Percentiles rank a stretch among this genome's conserved stretches.
phyloP scores from a whole-genome alignment of 441 rosid species.

The Bruguiera hainesii region DNA sequence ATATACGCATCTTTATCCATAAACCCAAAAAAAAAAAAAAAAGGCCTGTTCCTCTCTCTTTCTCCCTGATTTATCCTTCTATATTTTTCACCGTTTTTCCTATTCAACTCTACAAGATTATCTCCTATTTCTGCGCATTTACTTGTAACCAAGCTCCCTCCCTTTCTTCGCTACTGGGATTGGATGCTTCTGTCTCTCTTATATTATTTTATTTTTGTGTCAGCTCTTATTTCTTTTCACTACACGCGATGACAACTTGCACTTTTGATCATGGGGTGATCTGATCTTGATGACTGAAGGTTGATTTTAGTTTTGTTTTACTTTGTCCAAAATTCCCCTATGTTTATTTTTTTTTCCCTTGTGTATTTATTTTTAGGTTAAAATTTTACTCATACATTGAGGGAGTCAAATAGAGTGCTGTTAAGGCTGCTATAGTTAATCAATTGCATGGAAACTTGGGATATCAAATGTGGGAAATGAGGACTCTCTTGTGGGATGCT shows the following conservation, averaged over 20 bases:
- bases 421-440: not conserved
- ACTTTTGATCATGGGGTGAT: no score
- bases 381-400: not conserved
- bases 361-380: not conserved
- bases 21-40: no score
- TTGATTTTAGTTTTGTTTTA: not conserved
- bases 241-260: not conserved
- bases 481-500: no score
- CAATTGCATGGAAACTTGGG: no score
- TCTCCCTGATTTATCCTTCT: not conserved
- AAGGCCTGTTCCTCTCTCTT: constrained; percentile 10
- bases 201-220: not conserved
- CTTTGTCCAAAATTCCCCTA: not conserved
- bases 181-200: not conserved
- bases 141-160: constrained; percentile 18
- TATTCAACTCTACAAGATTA: constrained; percentile 7
- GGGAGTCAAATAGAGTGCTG: not conserved
- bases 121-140: constrained; percentile 31
- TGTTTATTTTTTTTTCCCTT: no score
- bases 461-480: no score
- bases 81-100: not conserved
- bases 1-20: constrained; percentile 54
- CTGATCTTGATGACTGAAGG: not conserved
- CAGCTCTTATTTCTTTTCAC: not conserved
- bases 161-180: constrained; percentile 11